Evolutionary conservation across 768 basidiomycete species (phyloP), one percentile per base, ranked within the genome.

Genomic region (Pholiota conissans): DNA sequence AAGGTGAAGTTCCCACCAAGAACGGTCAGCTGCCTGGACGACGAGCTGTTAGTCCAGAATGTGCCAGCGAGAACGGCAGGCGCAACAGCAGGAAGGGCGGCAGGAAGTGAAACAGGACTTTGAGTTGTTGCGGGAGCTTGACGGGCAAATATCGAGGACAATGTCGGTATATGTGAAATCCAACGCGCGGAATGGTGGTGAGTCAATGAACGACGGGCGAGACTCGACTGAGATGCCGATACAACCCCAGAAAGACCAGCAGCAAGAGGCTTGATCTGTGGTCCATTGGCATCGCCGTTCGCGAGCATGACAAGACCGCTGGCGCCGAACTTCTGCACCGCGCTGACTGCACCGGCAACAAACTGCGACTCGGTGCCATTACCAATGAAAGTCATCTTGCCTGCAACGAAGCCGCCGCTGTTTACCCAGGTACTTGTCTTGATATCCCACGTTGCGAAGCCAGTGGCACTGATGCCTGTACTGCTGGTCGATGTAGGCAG

Each of bases 1-100:
- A 86, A 86, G 0, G 89, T 83, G 69, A 98, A 99, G 70, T 95
- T 94, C 32, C 96, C 96, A 29, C 95, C 96, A 48, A 98, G 76
- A 60, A 98, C 84, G 40, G 85, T 84, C 18, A 93, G 71, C 55
- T 91, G 84, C 45, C 66, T 69, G 4, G 82, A 79, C 2, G 84
- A 84, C 1, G 87, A 82, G 34, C 77, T 78, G 67, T 98, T 97
- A 6, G 84, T 89, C 92, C 93, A 98, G 76, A 94, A 98, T 2
- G 84, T 82, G 29, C 93, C 96, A 0, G 92, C 82, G 54, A 97
- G 78, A 58, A 98, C 84, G 16, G 92, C 86, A 0, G 94, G 93
- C 0, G 93, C 90, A 1, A 82, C 75, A 1, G 85, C 78, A 9
- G 84, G 72, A 27, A 83, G 76, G 1, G 74, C 42, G 14, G 81